A percentile compares a stretch with the other conserved stretches of the same genome.
Evolutionary conservation across 371 early-diverging fungal species (phyloP).

Genomic region (Circinella minor): DNA sequence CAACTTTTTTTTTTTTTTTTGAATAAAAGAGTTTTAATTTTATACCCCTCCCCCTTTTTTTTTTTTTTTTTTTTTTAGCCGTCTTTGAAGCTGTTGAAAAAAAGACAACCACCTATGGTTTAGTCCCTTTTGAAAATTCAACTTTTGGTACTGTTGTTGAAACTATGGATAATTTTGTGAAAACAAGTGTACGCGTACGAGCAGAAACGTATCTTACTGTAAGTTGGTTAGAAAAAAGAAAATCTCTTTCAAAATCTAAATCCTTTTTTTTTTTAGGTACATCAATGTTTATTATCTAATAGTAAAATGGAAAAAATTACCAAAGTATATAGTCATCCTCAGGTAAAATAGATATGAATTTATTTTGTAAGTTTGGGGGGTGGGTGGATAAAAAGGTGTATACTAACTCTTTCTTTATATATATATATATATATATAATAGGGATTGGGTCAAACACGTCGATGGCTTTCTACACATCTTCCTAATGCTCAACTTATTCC

Average conservation of each 20-base stretch:
- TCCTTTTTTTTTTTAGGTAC: slow-evolving; percentile 36
- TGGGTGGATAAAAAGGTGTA: no score
- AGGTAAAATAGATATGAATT: slow-evolving; percentile 53
- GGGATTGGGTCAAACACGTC: slow-evolving; percentile 88
- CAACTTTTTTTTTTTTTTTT: no score
- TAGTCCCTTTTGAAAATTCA: slow-evolving; percentile 96
- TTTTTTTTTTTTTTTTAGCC: no score
- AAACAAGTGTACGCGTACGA: slow-evolving; percentile 58
- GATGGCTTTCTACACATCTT: slow-evolving; percentile 73
- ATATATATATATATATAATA: slow-evolving; percentile 25
- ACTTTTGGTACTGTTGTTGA: slow-evolving; percentile 86
- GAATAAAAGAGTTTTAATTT: no score
- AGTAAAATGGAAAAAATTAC: slow-evolving; percentile 64
- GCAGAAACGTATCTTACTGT: slow-evolving; percentile 71
- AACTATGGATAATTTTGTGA: slow-evolving; percentile 80
- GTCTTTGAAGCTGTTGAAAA: slow-evolving; percentile 85
- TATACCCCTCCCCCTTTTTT: no score
- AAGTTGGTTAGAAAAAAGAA: slow-evolving; percentile 9
- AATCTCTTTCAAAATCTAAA: no score
- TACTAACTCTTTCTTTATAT: neutral
- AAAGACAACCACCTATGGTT: slow-evolving; percentile 83
- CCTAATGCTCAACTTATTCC: slow-evolving; percentile 75
- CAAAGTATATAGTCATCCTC: slow-evolving; percentile 91
- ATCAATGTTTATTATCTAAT: slow-evolving; percentile 83
- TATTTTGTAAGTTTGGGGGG: no score